These are phyloP conservation scores for Candida corydali DNA, from an alignment of 805 yeast genomes.

Conservation along the genomic window DNA sequence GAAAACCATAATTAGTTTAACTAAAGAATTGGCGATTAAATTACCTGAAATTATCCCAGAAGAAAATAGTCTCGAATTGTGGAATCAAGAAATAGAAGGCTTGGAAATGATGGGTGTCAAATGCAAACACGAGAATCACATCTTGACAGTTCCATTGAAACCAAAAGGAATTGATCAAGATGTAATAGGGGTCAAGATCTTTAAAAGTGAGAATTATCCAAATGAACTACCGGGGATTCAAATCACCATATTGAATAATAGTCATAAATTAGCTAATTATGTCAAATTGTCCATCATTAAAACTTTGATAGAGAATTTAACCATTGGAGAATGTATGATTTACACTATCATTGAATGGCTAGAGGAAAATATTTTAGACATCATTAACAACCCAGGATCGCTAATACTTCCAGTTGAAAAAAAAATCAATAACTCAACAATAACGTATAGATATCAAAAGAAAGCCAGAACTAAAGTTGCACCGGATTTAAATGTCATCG, in stretches of 20 bases:
- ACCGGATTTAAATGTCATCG: constrained; percentile 8
- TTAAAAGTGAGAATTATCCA: constrained; percentile 51
- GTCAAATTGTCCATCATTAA: constrained; percentile 56
- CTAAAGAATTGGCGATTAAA: constrained; percentile 19
- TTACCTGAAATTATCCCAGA: constrained; percentile 6
- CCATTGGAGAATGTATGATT: constrained; percentile 67
- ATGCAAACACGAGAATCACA: constrained; percentile 30
- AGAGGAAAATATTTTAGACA: constrained; percentile 51
- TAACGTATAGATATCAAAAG: background rate
- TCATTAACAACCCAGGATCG: constrained; percentile 75
- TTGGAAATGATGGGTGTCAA: constrained; percentile 50
- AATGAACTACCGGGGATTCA: constrained; percentile 65
- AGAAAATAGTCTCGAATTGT: constrained; percentile 37
- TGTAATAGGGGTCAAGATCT: constrained; percentile 21
- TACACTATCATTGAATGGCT: constrained; percentile 75
- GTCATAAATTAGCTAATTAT: constrained; percentile 62
- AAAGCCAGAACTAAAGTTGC: background rate
- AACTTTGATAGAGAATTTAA: constrained; percentile 42
- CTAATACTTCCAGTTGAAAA: constrained; percentile 26
- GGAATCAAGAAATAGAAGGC: constrained; percentile 77
- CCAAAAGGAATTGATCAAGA: constrained; percentile 15
- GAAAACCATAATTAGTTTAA: constrained; percentile 47
- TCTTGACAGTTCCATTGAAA: constrained; percentile 14
- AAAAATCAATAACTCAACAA: background rate
- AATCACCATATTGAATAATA: constrained; percentile 31